Conservation (phyloP, 169 alveolate species). For the Cystoisospora suis region DNA sequence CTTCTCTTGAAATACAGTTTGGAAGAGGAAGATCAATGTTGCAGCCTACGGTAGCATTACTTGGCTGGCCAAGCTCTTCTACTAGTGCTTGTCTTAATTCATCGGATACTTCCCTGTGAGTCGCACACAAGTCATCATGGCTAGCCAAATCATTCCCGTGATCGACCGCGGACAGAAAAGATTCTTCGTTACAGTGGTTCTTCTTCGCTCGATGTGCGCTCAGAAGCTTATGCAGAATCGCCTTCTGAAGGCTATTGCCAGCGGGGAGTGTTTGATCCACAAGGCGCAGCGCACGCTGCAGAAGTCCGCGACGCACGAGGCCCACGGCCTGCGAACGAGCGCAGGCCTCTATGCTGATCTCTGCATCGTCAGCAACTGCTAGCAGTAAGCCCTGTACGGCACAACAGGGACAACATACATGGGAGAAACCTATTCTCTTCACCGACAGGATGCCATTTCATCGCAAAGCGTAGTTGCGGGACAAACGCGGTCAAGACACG, state of each 20-base stretch:
- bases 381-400: slow-evolving; percentile 24
- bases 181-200: background rate
- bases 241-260: background rate
- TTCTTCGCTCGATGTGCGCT: background rate
- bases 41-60: background rate
- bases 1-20: background rate
- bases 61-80: background rate
- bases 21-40: background rate
- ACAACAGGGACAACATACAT: background rate
- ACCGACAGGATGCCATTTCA: background rate
- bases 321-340: slow-evolving; percentile 13
- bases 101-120: no score
- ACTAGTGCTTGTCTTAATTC: no score
- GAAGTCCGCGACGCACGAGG: slow-evolving; percentile 19
- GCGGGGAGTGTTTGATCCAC: slow-evolving; percentile 21
- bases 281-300: slow-evolving; percentile 50
- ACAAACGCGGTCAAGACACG: no score
- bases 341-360: slow-evolving; percentile 29
- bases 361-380: slow-evolving; percentile 60
- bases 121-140: background rate
- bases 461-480: no score
- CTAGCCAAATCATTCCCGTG: background rate
- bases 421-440: background rate
- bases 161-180: background rate
- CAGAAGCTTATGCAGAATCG: background rate